Conservation (phyloP, 1,284 basidiomycete genomes). For the Afroboletus lepidellus region DNA sequence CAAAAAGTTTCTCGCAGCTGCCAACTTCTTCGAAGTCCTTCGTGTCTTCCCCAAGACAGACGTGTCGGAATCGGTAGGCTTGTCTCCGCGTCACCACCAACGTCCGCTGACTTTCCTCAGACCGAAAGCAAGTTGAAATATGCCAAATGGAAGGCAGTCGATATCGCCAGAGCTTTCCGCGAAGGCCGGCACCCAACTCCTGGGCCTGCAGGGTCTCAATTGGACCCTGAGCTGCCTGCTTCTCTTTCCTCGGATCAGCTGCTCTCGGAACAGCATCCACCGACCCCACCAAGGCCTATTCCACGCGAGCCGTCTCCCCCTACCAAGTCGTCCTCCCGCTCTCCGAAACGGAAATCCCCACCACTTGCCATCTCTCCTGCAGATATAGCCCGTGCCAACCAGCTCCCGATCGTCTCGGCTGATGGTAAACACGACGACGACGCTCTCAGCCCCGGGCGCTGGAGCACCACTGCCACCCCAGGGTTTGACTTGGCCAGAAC, state of each 20-base stretch:
- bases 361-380: conserved; percentile 29
- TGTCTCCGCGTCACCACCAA: background rate
- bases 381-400: conserved; percentile 35
- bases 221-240: conserved; percentile 32
- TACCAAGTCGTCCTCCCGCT: conserved; percentile 13
- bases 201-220: conserved; percentile 52
- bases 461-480: conserved; percentile 66
- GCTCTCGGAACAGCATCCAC: conserved; percentile 10
- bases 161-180: conserved; percentile 86
- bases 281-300: conserved; percentile 23
- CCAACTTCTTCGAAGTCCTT: conserved; percentile 84
- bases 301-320: conserved; percentile 22
- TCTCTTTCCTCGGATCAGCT: conserved; percentile 22
- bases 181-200: conserved; percentile 76
- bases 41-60: conserved; percentile 68
- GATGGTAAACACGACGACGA: conserved; percentile 30
- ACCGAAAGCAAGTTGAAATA: conserved; percentile 80
- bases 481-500: conserved; percentile 38
- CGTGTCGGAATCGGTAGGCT: conserved; percentile 46
- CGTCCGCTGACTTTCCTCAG: conserved; percentile 37
- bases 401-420: conserved; percentile 15
- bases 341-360: conserved; percentile 29
- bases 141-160: conserved; percentile 90
- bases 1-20: conserved; percentile 84
- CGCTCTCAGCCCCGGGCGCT: conserved; percentile 49